Base-by-base conservation (phyloP, 257 asterid genomes). In the Fraxinus cuspidata region DNA sequence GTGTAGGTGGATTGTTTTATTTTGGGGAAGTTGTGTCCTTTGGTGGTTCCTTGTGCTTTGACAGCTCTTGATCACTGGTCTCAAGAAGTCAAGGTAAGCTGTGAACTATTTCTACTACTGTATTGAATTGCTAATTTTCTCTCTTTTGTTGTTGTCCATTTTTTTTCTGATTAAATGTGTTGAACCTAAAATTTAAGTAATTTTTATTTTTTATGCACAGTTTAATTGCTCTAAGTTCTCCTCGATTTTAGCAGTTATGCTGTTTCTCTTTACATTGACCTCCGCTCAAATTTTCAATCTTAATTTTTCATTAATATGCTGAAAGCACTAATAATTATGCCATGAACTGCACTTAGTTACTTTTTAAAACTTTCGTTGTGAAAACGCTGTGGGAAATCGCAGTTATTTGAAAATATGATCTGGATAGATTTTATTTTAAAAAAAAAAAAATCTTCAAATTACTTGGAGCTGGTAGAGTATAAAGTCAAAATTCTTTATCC, bases 41-140 rank as follows among this genome's bases (percentile, higher is more conserved):
- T 89, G 90, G 89, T 93, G 84, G 86, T 96, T 80, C 99, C 99
- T 27, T 90, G 97, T 88, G 95, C 92, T 65, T 84, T 96, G 56
- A 87, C 96, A 53, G 90, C 97, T 79, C 93, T 96, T 71, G 99
- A 96, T 91, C 99, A 96, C 85, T 93, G 99, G 99, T 96, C 97
- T 28, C 89, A 96, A 0, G 91, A 91, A 86, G 99, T 96, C 69
- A 96, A 96, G 84, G 99, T 96, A 76, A 71, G 94, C 78, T 72
- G 35, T 74, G 37, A 78, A 69, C 35, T 65, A 12, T 51, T 53
- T 3, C 13, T 64, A 56, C 25, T 47, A 64, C 68, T 76, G 32
- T 63, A 15, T 23, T 31, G 23, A 38, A 38, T 65, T 42, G 9
- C 18, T 70, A 29, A 5, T 6, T 49, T 27, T 1, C 71, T 13